These are phyloP conservation scores for Gracilaria domingensis DNA, from an alignment of 23 red algal genomes.

Conservation along the genomic window DNA sequence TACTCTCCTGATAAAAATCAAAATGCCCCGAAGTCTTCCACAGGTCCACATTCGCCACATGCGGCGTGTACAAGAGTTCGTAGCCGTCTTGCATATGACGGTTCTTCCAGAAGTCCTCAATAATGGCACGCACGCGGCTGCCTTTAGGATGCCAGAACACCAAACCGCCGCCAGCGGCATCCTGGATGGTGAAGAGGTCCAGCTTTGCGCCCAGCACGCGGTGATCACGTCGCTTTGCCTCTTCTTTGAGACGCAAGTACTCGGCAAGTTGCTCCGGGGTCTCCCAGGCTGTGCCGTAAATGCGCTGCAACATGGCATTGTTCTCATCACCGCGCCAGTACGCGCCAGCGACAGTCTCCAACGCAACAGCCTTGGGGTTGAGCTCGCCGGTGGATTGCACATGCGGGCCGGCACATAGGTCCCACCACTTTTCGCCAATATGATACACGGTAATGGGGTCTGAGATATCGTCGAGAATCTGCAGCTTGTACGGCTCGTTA, in stretches of 20 bases:
- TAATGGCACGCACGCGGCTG: conserved; percentile 81
- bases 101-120: conserved; percentile 97
- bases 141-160: conserved; percentile 99
- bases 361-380: conserved; percentile 74
- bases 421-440: conserved; percentile 98
- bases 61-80: conserved; percentile 94
- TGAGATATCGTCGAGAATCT: conserved; percentile 81
- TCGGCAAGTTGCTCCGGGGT: conserved; percentile 84
- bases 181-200: conserved; percentile 89
- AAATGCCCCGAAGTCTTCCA: conserved; percentile 97
- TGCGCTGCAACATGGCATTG: conserved; percentile 95
- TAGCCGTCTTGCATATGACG: conserved; percentile 85
- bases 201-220: conserved; percentile 90
- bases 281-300: conserved; percentile 98
- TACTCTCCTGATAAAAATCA: conserved; percentile 97
- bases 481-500: conserved; percentile 94
- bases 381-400: conserved; percentile 94
- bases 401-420: conserved; percentile 98
- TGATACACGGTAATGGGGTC: conserved; percentile 98
- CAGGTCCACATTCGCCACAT: conserved; percentile 91
- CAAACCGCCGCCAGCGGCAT: conserved; percentile 94
- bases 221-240: conserved; percentile 98
- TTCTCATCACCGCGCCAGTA: conserved; percentile 99
- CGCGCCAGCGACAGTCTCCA: conserved; percentile 94
- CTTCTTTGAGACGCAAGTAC: conserved; percentile 89